Evolutionary conservation across 352 stramenopile species (phyloP), one percentile per base, ranked within the genome.

Genomic region (Phytophthora sp.): DNA sequence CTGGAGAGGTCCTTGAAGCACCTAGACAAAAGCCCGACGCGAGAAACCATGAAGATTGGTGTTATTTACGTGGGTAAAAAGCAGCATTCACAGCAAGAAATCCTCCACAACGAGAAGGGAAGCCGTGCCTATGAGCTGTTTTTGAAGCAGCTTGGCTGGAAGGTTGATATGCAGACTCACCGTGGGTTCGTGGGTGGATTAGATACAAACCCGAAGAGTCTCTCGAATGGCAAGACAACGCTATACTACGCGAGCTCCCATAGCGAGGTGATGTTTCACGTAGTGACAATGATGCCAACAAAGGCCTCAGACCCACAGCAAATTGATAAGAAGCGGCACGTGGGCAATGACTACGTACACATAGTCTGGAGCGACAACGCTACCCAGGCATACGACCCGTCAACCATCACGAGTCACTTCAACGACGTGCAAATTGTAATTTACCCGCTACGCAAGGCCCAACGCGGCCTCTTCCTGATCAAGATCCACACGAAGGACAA

Each of bases 11-110:
- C 88, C 30, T 54, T 96, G 20, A 88, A 84, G 49, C 83, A 96
- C 51, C 61, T 96, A 45, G 88, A 96, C 54, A 91, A 94, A 60
- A 88, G 76, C n/a, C 88, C 86, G 8, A 89, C 82, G 34, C 82
- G 88, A n/a, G 88, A 96, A 70, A 96, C 88, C 3, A 95, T 96
- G 85, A 96, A 96, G 57, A 89, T 96, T 60, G 88, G 88, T 17
- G 77, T 96, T 17, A 90, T 96, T 46, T 96, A 94, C 56, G 88
- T 96, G 18, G 88, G 78, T 1, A 78, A 79, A 10, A 79, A 77
- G 11, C 88, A 96, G 55, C 70, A 76, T n/a, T 74, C 77, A 9
- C 88, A 96, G 46, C 81, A 92, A 26, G 87, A 92, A 41, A 89
- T 96, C 28, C 69, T 96, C 20, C 72, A 81, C 46, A 96, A 96